Base-by-base conservation (phyloP, 805 yeast species). In the Saccharomycopsis sp. region DNA sequence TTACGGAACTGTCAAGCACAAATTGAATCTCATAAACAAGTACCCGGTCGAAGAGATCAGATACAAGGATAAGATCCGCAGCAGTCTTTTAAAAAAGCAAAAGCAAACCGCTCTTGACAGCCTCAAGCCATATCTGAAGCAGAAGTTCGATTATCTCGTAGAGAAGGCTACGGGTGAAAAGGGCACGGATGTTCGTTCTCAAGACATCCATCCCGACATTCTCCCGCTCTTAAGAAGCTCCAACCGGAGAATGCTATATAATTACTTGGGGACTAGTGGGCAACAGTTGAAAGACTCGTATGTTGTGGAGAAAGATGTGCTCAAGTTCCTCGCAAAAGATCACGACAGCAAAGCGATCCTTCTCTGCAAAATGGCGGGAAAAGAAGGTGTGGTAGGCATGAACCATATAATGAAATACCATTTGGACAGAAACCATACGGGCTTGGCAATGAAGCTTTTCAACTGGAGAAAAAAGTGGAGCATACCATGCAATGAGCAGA, bases 391-490 rank as follows among this genome's bases (percentile, higher is more conserved):
- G 0, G 87, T 83, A 34, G 87, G 82, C 1, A 78, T 82, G 81
- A 87, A 88, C 62, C 74, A 78, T n/a, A 74, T 87, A 0, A 67
- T 83, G 65, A 75, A 78, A 59, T 77, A 81, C 73, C 72, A 76
- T 48, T 68, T 84, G 2, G 64, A 65, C 0, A 64, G 72, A 7
- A 75, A 77, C 1, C 75, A 76, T 21, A 67, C 76, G 0, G 75
- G 77, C 51, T 74, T 73, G 5, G 86, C 87, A 0, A 57, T 84
- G 24, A 79, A 79, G 47, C 62, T 80, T 18, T 76, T 76, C 59
- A 75, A 77, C 54, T 76, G 79, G 70, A 72, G 89, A 53, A 83
- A 82, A 63, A 85, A 84, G 66, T 79, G 88, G 83, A 79, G 79
- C 0, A 75, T 83, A 12, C 77, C 78, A 1, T 71, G 77, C 3